These are phyloP conservation scores for Linnemannia hyalina DNA, from an alignment of 192 early-diverging fungal species.

Conservation along the genomic window DNA sequence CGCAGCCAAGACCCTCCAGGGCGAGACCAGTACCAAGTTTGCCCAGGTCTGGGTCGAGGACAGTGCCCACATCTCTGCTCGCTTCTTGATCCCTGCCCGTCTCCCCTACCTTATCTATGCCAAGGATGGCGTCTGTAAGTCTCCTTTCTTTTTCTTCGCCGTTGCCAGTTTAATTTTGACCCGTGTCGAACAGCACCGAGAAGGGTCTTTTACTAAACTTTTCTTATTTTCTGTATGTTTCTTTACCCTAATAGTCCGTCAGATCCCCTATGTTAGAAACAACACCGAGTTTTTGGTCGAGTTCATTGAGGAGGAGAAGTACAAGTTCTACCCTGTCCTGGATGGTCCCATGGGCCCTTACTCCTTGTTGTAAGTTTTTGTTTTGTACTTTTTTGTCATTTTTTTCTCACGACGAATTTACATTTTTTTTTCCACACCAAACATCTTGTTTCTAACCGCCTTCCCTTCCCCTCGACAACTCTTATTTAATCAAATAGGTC, in stretches of 20 bases:
- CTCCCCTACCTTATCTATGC: conserved; percentile 49
- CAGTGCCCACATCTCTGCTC: conserved; percentile 36
- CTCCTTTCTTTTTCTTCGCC: not conserved
- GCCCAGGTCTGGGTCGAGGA: conserved; percentile 50
- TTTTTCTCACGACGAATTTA: not conserved
- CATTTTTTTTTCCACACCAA: not conserved
- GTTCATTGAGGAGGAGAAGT: conserved; percentile 53
- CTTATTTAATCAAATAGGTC: conserved; percentile 17
- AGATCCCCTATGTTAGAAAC: conserved; percentile 51
- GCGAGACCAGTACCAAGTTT: conserved; percentile 44
- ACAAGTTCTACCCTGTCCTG: conserved; percentile 43
- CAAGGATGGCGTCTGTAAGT: conserved; percentile 54
- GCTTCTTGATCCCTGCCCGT: conserved; percentile 52
- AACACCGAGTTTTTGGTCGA: conserved; percentile 49
- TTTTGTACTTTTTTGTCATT: too few relatives aligned
- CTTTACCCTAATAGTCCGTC: conserved; percentile 27
- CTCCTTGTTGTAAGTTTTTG: conserved; percentile 38
- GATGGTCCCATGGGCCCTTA: conserved; percentile 42
- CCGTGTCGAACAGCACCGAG: too few relatives aligned
- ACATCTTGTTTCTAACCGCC: not conserved
- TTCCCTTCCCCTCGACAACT: not conserved
- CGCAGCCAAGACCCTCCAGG: conserved; percentile 40
- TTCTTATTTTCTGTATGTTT: not conserved
- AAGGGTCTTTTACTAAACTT: not conserved
- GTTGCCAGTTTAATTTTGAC: not conserved